Evolutionary conservation across 257 asterid genomes (phyloP), one percentile per base, ranked within the genome.

Genomic region (Nicotiana obtusifolia): DNA sequence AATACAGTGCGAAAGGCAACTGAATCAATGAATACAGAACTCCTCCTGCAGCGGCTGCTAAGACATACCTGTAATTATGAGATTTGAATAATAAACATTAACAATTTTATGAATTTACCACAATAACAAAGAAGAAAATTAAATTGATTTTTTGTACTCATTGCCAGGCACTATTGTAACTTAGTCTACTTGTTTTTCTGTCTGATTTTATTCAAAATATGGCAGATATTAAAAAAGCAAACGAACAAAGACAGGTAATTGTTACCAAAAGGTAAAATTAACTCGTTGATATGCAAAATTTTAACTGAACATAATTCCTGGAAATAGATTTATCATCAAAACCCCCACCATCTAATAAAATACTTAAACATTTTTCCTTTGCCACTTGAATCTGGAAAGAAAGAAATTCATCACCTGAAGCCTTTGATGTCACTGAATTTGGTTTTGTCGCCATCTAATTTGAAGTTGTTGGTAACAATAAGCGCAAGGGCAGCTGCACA

Each of bases 1-100:
- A 77, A 79, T 86, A 89, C 20, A 87, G 20, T 2, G 94, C 92
- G 49, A 92, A 90, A 15, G 97, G 94, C 53, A 91, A 77, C 66
- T 92, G 97, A 82, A 92, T 78, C 19, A 91, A 20, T 3, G 94
- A 86, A 85, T 92, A 92, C 0, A 88, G 4, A 26, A 84, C 81
- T 33, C 97, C 97, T 8, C 80, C 24, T 1, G 81, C 90, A 0
- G 88, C 95, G 0, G 31, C 80, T 0, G 90, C 92, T 52, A 91
- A 64, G 15, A 89, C 87, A 14, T 91, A 92, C 88, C 93, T 90
- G 84, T 20, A 44, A 26, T 53, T 41, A 57, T 30, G 2, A 78
- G 7, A 17, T 10, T 26, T 80, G 11, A 30, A 62, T 7, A 7
- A 13, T 64, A 35, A 65, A 16, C 3, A n/a, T 44, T 41, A 14